Percentiles rank a stretch among this genome's conserved stretches.
Conservation (phyloP, 2,329 filamentous ascomycete species). For the Xylariaceae sp. region DNA sequence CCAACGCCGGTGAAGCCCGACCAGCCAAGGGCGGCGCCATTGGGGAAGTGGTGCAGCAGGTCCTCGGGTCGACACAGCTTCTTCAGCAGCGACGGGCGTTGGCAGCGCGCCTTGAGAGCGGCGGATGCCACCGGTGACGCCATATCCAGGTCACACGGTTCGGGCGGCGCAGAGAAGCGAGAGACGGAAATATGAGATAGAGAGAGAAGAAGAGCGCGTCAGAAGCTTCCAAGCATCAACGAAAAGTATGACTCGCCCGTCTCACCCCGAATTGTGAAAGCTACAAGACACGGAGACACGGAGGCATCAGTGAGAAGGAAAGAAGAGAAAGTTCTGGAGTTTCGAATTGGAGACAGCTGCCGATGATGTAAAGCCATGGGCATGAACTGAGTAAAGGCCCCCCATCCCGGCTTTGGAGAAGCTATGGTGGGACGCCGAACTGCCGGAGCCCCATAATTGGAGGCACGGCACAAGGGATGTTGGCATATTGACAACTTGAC, state of each 20-base stretch:
- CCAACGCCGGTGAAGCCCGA: conserved; percentile 86
- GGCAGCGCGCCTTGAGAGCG: conserved; percentile 66
- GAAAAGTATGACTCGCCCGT: too few species aligned
- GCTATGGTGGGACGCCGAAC: not conserved
- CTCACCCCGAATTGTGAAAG: too few species aligned
- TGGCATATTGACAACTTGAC: too few species aligned
- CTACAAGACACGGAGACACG: too few species aligned
- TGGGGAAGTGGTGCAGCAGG: conserved; percentile 71
- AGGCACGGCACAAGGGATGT: conserved; percentile 1
- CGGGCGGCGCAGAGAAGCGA: not conserved
- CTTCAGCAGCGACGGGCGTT: conserved; percentile 68
- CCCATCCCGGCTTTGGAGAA: not conserved
- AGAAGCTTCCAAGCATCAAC: too few species aligned
- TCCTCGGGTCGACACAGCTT: conserved; percentile 77
- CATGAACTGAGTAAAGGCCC: not conserved
- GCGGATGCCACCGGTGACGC: conserved; percentile 55
- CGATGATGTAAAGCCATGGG: too few species aligned
- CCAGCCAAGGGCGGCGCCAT: conserved; percentile 85
- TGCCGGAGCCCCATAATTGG: conserved; percentile 1
- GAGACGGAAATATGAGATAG: not conserved
- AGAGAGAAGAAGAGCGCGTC: not conserved
- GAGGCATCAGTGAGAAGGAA: not conserved
- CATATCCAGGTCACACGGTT: conserved; percentile 31
- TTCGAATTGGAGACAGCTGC: too few species aligned
- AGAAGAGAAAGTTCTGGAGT: too few species aligned